Conservation (phyloP, 768 basidiomycete species). For the Dacryopinax spathularia region DNA sequence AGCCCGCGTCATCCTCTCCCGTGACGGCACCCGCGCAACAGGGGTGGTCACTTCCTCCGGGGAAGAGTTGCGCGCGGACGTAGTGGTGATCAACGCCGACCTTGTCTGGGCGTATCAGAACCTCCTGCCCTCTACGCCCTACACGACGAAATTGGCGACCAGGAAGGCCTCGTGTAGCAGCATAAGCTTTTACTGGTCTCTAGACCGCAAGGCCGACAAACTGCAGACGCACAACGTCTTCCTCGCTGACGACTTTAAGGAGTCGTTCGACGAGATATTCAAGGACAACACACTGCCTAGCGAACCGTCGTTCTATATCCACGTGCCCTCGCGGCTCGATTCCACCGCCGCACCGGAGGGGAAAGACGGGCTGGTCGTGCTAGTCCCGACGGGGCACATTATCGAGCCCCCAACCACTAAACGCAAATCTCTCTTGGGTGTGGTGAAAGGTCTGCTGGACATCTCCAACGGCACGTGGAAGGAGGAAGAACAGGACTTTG, state of each 20-base stretch:
- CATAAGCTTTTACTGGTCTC: constrained; percentile 32
- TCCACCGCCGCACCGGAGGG: constrained; percentile 28
- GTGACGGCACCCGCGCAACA: constrained; percentile 17
- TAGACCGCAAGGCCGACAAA: constrained; percentile 22
- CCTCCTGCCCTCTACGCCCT: constrained; percentile 19
- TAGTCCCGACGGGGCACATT: constrained; percentile 29
- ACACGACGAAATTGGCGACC: constrained; percentile 7
- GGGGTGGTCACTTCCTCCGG: constrained; percentile 24
- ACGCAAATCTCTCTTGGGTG: constrained; percentile 6
- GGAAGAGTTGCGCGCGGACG: constrained; percentile 21
- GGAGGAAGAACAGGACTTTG: constrained; percentile 2
- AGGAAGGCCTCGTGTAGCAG: constrained; percentile 24
- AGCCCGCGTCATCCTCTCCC: constrained; percentile 20
- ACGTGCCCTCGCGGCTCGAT: constrained; percentile 28
- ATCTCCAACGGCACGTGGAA: constrained; percentile 6
- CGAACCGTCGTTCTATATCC: constrained; percentile 32
- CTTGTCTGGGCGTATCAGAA: constrained; percentile 28
- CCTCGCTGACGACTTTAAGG: constrained; percentile 30
- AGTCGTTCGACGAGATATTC: constrained; percentile 32
- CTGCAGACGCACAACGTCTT: constrained; percentile 32
- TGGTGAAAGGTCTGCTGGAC: constrained; percentile 6
- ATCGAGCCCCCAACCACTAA: constrained; percentile 10
- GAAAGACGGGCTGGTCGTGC: constrained; percentile 26
- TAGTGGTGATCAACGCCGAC: constrained; percentile 31
- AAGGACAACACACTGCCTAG: constrained; percentile 26